A percentile compares a stretch with the other conserved stretches of the same genome.
Evolutionary conservation across 371 early-diverging fungal species (phyloP).

Genomic region (Dinochytrium kinnereticum): DNA sequence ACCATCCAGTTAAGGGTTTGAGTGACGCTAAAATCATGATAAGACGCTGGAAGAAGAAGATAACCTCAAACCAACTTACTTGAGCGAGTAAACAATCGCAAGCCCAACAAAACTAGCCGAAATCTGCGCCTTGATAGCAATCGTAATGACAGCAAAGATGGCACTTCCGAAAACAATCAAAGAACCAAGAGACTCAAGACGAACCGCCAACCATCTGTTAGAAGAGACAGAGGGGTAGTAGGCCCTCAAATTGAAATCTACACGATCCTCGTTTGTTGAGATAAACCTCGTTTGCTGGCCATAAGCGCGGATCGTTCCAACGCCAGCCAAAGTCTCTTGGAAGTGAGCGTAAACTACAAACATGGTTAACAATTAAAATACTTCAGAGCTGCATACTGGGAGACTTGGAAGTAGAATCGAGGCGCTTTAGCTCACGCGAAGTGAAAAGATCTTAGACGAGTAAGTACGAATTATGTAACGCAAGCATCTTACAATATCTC

Average conservation of each 20-base stretch:
- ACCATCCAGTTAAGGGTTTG: conserved; percentile 87
- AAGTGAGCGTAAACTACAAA: conserved; percentile 53
- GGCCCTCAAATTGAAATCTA: conserved; percentile 82
- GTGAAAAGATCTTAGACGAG: conserved; percentile 38
- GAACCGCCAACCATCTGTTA: conserved; percentile 88
- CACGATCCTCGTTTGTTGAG: conserved; percentile 68
- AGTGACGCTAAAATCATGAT: conserved; percentile 64
- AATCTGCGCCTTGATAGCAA: conserved; percentile 38
- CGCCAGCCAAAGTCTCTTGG: conserved; percentile 57
- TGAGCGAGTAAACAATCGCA: conserved; percentile 79
- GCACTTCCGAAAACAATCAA: conserved; percentile 58
- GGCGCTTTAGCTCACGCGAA: conserved; percentile 57
- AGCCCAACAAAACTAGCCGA: conserved; percentile 78
- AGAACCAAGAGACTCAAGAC: conserved; percentile 78
- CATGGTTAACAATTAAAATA: neutral
- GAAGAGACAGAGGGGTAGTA: conserved; percentile 78
- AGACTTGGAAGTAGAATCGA: conserved; percentile 51
- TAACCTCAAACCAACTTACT: conserved; percentile 21
- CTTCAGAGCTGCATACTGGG: conserved; percentile 31
- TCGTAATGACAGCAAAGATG: conserved; percentile 50
- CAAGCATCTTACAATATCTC: conserved; percentile 38
- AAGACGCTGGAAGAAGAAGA: too few relatives aligned
- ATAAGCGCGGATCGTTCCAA: conserved; percentile 60
- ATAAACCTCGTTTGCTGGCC: conserved; percentile 67
- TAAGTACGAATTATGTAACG: neutral